Evolutionary conservation across 495 filamentous ascomycete species (phyloP).

Genomic region (Trichoderma orchidacearum): DNA sequence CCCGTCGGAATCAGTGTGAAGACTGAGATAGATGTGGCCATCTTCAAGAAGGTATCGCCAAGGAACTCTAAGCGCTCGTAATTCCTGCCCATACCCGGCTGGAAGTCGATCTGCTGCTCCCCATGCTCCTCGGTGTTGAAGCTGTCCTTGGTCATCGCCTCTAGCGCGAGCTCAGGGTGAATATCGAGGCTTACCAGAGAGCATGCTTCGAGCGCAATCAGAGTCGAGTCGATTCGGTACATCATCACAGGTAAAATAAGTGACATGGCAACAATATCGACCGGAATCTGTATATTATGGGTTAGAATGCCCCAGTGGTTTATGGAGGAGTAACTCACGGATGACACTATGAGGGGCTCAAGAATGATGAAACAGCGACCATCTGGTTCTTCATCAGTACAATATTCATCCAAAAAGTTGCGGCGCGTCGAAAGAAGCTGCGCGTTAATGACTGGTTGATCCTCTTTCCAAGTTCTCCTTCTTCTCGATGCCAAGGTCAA

Average conservation of each 20-base stretch:
- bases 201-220: constrained; percentile 61
- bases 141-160: constrained; percentile 89
- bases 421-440: constrained; percentile 60
- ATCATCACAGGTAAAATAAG: constrained; percentile 75
- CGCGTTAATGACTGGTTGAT: constrained; percentile 69
- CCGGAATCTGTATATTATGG: constrained; percentile 43
- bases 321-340: constrained; percentile 35
- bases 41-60: constrained; percentile 89
- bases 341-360: constrained; percentile 52
- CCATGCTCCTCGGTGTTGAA: constrained; percentile 76
- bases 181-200: constrained; percentile 45
- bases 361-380: constrained; percentile 34
- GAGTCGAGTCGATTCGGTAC: constrained; percentile 63
- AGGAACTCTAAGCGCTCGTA: constrained; percentile 94
- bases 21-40: constrained; percentile 80
- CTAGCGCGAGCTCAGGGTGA: constrained; percentile 58
- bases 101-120: constrained; percentile 56
- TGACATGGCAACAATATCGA: constrained; percentile 47
- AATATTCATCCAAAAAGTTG: constrained; percentile 60
- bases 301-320: constrained; percentile 6
- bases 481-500: constrained; percentile 20
- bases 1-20: constrained; percentile 63
- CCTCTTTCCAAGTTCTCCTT: constrained; percentile 26
- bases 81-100: constrained; percentile 87
- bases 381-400: constrained; percentile 17